phyloP scores from a whole-genome alignment of 306 rosid genomes.

The Cicer judaicum region DNA sequence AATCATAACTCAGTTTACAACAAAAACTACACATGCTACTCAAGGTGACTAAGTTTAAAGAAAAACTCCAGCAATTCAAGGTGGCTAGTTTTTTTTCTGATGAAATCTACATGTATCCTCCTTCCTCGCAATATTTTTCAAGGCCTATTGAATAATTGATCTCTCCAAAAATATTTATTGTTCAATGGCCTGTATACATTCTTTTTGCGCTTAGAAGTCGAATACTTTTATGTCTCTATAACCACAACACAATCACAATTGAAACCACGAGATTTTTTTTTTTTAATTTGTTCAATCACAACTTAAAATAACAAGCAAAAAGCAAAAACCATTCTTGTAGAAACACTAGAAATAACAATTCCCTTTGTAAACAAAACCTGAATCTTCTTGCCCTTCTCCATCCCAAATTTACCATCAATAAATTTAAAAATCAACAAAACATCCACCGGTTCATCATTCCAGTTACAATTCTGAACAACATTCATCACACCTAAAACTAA shows the following conservation, averaged over 20 bases:
- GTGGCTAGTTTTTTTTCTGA: neutral
- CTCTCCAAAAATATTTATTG: neutral
- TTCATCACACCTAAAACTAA: conserved; percentile 7
- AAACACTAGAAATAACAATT: conserved; percentile 7
- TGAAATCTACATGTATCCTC: neutral
- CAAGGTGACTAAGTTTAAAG: neutral
- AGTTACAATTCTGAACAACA: neutral
- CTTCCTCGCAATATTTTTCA: neutral
- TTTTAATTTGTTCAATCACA: neutral
- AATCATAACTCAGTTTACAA: neutral
- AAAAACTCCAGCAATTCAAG: neutral
- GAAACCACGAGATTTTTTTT: neutral
- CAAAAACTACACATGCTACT: neutral
- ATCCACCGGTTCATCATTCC: conserved; percentile 9
- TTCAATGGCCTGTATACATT: neutral
- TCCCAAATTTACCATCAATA: conserved; percentile 8
- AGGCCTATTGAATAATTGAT: neutral
- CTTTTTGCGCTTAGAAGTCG: neutral
- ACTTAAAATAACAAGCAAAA: conserved; percentile 6
- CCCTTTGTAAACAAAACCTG: neutral
- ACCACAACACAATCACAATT: neutral
- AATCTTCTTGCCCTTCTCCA: neutral
- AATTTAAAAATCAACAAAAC: conserved; percentile 15
- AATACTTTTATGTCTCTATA: neutral
- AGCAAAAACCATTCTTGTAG: neutral